Percentiles rank a stretch among this genome's conserved stretches.
These are phyloP conservation scores for Exophiala alcalophila DNA, from an alignment of 2,329 filamentous ascomycete species.

Conservation along the genomic window DNA sequence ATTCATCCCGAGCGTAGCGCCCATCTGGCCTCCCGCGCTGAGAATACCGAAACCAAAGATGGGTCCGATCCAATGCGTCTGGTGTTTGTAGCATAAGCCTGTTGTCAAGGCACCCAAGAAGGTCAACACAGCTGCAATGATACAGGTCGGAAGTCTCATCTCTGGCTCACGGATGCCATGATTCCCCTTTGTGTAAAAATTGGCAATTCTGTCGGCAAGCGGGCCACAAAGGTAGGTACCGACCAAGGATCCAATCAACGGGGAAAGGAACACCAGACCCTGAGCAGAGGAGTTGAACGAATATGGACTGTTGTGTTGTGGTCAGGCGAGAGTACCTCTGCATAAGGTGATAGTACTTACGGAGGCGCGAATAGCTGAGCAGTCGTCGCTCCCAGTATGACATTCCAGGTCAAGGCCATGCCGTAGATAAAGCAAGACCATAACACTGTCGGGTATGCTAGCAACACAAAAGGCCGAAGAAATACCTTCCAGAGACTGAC, in stretches of 20 bases:
- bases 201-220: slow-evolving; percentile 34
- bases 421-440: slow-evolving; percentile 7
- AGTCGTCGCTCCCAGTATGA: slow-evolving; percentile 1
- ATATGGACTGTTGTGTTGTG: slow-evolving; percentile 30
- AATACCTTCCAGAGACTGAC: slow-evolving; percentile 3
- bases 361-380: slow-evolving; percentile 8
- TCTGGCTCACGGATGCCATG: slow-evolving; percentile 56
- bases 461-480: slow-evolving; percentile 1
- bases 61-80: slow-evolving; percentile 8
- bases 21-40: slow-evolving; percentile 8
- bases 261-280: slow-evolving; percentile 53
- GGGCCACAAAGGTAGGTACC: slow-evolving; percentile 43
- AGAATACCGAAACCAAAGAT: slow-evolving; percentile 3
- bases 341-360: slow-evolving; percentile 1
- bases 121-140: slow-evolving; percentile 54
- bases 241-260: slow-evolving; percentile 42
- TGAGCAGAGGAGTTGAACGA: slow-evolving; percentile 36
- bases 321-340: too few species aligned
- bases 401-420: slow-evolving; percentile 9
- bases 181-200: slow-evolving; percentile 49
- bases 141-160: slow-evolving; percentile 52
- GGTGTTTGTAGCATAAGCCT: slow-evolving; percentile 1
- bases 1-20: slow-evolving; percentile 5
- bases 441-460: slow-evolving; percentile 7
- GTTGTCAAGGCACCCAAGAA: slow-evolving; percentile 35